A percentile compares a stretch with the other conserved stretches of the same genome.
phyloP scores from a whole-genome alignment of 306 rosid species.

The Inga oerstediana region DNA sequence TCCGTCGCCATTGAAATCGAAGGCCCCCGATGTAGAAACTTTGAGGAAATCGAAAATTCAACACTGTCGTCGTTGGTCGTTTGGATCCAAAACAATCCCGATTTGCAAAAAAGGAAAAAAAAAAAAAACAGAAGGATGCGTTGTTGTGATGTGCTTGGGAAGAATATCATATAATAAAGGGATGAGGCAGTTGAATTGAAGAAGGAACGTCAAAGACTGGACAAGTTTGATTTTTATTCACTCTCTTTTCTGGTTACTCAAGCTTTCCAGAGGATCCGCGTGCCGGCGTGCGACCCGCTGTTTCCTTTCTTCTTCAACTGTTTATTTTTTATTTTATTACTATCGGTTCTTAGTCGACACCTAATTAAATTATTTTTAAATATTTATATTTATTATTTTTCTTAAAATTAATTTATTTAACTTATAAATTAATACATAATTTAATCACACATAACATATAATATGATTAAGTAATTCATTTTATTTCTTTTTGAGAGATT shows the following conservation, averaged over 20 bases:
- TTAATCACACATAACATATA: too few relatives aligned
- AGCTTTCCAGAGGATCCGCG: neutral
- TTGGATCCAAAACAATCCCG: neutral
- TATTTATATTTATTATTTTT: too few relatives aligned
- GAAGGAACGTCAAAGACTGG: slow-evolving; percentile 1
- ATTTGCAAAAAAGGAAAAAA: neutral
- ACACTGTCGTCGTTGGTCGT: neutral
- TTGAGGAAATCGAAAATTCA: neutral
- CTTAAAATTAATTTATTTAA: too few relatives aligned
- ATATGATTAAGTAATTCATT: too few relatives aligned
- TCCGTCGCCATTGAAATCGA: slow-evolving; percentile 57
- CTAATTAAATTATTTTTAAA: too few relatives aligned
- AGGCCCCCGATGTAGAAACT: neutral
- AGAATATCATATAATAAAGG: neutral
- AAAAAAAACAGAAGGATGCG: neutral
- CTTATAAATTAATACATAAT: too few relatives aligned
- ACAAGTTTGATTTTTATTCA: neutral
- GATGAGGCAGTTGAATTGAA: slow-evolving; percentile 11
- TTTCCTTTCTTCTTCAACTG: neutral
- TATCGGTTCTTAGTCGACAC: too few relatives aligned
- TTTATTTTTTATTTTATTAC: neutral
- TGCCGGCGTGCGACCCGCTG: neutral
- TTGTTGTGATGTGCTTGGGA: neutral
- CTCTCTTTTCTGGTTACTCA: neutral
- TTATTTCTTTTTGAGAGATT: too few relatives aligned